Conservation (phyloP, 768 basidiomycete genomes). For the Lepiota brunneoincarnata region DNA sequence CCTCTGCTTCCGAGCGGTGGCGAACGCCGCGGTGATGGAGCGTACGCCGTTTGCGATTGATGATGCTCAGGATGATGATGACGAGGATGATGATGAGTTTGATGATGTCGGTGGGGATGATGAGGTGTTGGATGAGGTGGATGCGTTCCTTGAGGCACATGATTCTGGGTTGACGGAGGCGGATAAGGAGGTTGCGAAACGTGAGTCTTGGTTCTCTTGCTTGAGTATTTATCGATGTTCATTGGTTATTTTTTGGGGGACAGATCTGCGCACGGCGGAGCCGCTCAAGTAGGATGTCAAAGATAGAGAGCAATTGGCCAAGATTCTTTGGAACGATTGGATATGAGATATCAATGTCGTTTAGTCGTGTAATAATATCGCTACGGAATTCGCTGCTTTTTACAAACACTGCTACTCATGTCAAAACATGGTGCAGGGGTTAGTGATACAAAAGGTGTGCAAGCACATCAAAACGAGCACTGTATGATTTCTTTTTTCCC, state of each 20-base stretch:
- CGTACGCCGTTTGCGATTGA: constrained; percentile 97
- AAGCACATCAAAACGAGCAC: constrained; percentile 4
- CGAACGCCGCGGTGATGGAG: constrained; percentile 85
- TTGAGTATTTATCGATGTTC: not conserved
- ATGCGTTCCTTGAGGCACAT: constrained; percentile 63
- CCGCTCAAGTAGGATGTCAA: constrained; percentile 21
- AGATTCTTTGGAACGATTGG: not conserved
- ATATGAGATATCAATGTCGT: not conserved
- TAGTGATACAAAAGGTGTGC: constrained; percentile 3
- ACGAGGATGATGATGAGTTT: constrained; percentile 61
- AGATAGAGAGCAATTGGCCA: not conserved
- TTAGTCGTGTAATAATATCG: constrained; percentile 5
- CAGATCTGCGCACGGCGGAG: constrained; percentile 27
- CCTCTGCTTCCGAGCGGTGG: constrained; percentile 74
- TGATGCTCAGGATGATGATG: constrained; percentile 82
- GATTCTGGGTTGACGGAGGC: constrained; percentile 82
- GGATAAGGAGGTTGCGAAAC: constrained; percentile 75
- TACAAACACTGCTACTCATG: not conserved
- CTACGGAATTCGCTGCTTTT: not conserved
- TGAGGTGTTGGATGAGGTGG: constrained; percentile 86
- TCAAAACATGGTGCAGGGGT: not conserved
- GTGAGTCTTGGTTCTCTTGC: constrained; percentile 35
- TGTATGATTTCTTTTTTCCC: not conserved
- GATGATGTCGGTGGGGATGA: constrained; percentile 56
- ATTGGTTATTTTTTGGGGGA: not conserved